phyloP scores from a whole-genome alignment of 2,329 filamentous ascomycete genomes.

The Colletotrichum liriopes region DNA sequence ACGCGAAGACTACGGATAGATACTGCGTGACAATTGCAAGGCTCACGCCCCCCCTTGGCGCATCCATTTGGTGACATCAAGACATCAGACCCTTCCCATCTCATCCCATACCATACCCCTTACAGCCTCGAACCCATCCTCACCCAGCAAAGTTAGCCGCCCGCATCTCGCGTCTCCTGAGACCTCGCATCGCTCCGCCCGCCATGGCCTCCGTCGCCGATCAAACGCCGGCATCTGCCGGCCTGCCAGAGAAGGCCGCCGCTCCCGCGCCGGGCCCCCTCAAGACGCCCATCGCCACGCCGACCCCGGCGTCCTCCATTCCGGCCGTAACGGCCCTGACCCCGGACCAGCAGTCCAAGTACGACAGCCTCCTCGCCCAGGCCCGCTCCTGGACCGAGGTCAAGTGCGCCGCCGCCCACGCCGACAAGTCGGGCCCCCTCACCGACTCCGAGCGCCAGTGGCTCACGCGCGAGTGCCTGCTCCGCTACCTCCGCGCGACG shows the following conservation, averaged over 20 bases:
- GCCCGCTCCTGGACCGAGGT: constrained; percentile 82
- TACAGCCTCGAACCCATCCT: neutral
- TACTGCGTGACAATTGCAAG: constrained; percentile 13
- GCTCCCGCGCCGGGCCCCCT: constrained; percentile 45
- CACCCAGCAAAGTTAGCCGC: constrained; percentile 1
- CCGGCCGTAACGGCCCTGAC: constrained; percentile 74
- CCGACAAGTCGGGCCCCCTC: constrained; percentile 75
- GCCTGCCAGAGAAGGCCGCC: constrained; percentile 25
- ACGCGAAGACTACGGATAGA: neutral
- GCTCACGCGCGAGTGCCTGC: constrained; percentile 91
- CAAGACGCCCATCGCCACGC: constrained; percentile 72
- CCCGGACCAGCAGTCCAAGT: constrained; percentile 85
- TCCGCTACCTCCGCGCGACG: constrained; percentile 93
- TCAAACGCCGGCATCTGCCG: constrained; percentile 28
- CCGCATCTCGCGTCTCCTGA: constrained; percentile 2
- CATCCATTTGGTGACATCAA: constrained; percentile 11
- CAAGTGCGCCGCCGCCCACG: constrained; percentile 65
- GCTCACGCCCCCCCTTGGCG: constrained; percentile 3
- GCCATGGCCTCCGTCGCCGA: constrained; percentile 40
- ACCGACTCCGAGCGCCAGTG: constrained; percentile 88
- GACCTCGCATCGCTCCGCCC: neutral
- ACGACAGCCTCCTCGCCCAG: constrained; percentile 80
- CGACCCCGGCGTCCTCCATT: constrained; percentile 72
- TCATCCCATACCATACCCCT: constrained; percentile 8
- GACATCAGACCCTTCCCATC: constrained; percentile 12